Conservation (phyloP, 2,329 filamentous ascomycete species). For the Aspergillus glaucus region DNA sequence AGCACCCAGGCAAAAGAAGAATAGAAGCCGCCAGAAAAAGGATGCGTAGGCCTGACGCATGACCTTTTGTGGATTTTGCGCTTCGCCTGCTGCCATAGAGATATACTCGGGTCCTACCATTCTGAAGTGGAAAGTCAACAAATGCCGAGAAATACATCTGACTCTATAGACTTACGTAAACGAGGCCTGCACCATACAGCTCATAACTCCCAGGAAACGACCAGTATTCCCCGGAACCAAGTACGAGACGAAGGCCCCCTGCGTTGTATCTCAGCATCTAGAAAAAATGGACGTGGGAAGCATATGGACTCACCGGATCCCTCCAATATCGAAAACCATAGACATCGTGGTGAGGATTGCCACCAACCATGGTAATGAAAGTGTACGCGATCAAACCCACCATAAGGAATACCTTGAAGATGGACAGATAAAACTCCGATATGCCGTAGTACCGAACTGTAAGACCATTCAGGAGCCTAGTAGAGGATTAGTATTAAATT, state of each 20-base stretch:
- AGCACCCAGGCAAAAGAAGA: constrained; percentile 66
- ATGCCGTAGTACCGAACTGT: constrained; percentile 41
- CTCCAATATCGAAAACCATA: constrained; percentile 65
- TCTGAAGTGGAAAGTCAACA: constrained; percentile 3
- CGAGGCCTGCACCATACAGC: constrained; percentile 64
- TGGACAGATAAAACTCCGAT: constrained; percentile 43
- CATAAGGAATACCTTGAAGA: constrained; percentile 34
- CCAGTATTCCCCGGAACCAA: constrained; percentile 58
- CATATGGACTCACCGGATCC: constrained; percentile 39
- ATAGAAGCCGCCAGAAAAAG: constrained; percentile 67
- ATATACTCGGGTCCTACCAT: constrained; percentile 62
- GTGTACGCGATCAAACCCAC: constrained; percentile 42
- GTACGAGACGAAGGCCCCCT: constrained; percentile 57
- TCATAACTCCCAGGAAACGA: constrained; percentile 46
- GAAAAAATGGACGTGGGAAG: too few species aligned
- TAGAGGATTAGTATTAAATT: too few species aligned
- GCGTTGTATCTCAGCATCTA: too few species aligned
- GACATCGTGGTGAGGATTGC: constrained; percentile 62
- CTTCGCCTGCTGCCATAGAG: constrained; percentile 56
- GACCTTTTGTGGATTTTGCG: constrained; percentile 60
- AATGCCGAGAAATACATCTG: neutral
- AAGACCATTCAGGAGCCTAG: constrained; percentile 30
- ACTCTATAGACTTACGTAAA: constrained; percentile 41
- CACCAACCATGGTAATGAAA: constrained; percentile 73
- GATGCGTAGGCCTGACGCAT: constrained; percentile 67